phyloP scores from a whole-genome alignment of 2,329 filamentous ascomycete genomes.

The Xylaria sp. region DNA sequence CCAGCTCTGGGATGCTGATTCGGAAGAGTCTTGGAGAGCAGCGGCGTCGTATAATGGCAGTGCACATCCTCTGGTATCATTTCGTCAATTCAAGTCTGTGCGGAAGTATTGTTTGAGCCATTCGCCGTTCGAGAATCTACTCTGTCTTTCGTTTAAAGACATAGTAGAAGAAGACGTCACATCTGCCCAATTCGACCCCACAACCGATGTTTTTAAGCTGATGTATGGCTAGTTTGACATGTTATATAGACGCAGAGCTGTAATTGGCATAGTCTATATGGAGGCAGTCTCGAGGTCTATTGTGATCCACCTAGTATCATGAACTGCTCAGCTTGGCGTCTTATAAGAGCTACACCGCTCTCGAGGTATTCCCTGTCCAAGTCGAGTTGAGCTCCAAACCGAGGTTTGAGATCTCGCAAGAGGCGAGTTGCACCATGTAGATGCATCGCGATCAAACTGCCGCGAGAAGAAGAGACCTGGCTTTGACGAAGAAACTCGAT shows the following conservation, averaged over 20 bases:
- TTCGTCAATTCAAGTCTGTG: constrained; percentile 12
- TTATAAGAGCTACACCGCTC: neutral
- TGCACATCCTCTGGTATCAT: constrained; percentile 8
- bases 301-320: neutral
- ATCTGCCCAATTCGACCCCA: neutral
- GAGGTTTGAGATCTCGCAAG: neutral
- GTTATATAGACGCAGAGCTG: neutral
- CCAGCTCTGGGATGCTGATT: constrained; percentile 8
- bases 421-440: constrained; percentile 10
- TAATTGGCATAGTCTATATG: neutral
- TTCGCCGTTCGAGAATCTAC: constrained; percentile 9
- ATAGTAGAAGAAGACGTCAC: neutral
- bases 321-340: constrained; percentile 2
- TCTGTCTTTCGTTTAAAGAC: constrained; percentile 14
- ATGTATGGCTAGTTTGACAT: neutral
- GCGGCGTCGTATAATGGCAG: neutral
- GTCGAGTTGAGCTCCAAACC: neutral
- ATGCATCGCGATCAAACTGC: neutral
- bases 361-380: constrained; percentile 9
- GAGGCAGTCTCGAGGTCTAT: neutral
- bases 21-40: constrained; percentile 12
- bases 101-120: neutral
- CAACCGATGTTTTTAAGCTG: neutral
- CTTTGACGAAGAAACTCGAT: constrained; percentile 11
- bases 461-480: neutral